Conservation (phyloP, 106 monocot genomes). For the Dendrobium chrysotoxum region DNA sequence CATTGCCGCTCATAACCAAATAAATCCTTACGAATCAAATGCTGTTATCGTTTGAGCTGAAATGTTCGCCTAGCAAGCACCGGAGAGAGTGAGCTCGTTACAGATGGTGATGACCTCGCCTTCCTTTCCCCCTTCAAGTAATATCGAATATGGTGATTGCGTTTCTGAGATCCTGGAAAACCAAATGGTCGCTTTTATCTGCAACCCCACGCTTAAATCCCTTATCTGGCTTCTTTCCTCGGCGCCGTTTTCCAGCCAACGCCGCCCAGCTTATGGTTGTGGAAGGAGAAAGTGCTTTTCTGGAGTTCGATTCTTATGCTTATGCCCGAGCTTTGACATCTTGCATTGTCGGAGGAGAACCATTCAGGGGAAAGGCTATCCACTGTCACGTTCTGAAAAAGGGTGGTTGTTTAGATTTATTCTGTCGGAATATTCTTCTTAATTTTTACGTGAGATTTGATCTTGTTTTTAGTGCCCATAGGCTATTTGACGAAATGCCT, state of each 20-base stretch:
- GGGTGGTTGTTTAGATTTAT: slow-evolving; percentile 50
- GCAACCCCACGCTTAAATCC: slow-evolving; percentile 1
- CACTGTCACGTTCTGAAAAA: slow-evolving; percentile 54
- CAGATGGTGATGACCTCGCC: background rate
- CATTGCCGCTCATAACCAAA: background rate
- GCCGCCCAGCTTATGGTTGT: background rate
- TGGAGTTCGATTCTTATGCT: slow-evolving; percentile 30
- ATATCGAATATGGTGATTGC: background rate
- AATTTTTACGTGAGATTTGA: slow-evolving; percentile 53
- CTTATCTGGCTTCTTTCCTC: background rate
- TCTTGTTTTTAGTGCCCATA: slow-evolving; percentile 17
- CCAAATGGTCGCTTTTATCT: slow-evolving; percentile 10
- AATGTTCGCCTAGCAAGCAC: background rate
- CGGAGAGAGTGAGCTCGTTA: background rate
- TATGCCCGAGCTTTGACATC: slow-evolving; percentile 31
- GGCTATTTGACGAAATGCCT: slow-evolving; percentile 70
- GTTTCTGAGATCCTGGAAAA: background rate
- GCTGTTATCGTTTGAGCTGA: background rate
- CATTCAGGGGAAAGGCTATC: slow-evolving; percentile 31
- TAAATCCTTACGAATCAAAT: background rate
- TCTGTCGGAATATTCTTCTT: slow-evolving; percentile 61
- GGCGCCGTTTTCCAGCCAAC: background rate
- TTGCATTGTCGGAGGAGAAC: slow-evolving; percentile 28
- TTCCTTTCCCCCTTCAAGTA: background rate
- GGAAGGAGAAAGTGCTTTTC: background rate